phyloP scores from a whole-genome alignment of 1,284 basidiomycete genomes.

The Boletus smithii region DNA sequence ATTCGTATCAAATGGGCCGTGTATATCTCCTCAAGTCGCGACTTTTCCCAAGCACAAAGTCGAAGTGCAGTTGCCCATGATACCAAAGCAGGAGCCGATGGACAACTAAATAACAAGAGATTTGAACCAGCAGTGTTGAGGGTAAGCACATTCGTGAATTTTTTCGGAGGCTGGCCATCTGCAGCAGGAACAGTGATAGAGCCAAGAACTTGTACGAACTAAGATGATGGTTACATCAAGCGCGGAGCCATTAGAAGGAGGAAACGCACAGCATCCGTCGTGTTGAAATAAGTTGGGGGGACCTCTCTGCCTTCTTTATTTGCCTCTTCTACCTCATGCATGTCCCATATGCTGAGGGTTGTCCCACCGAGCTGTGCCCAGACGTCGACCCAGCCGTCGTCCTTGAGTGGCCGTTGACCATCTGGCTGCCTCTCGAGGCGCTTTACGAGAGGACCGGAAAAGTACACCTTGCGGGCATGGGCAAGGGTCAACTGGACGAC shows the following conservation, averaged over 20 bases:
- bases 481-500: constrained; percentile 65
- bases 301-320: constrained; percentile 78
- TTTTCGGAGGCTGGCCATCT: constrained; percentile 45
- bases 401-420: constrained; percentile 65
- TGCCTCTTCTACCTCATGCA: constrained; percentile 79
- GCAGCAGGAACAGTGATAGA: constrained; percentile 63
- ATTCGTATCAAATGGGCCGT: constrained; percentile 90
- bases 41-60: constrained; percentile 92
- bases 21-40: constrained; percentile 94
- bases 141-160: constrained; percentile 79
- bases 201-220: constrained; percentile 74
- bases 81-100: constrained; percentile 63
- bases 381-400: constrained; percentile 88
- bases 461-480: constrained; percentile 77
- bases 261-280: constrained; percentile 76
- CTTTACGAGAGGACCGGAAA: constrained; percentile 74
- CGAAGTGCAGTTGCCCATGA: constrained; percentile 93
- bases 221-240: constrained; percentile 10
- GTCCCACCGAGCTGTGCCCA: constrained; percentile 95
- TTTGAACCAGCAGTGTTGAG: constrained; percentile 95
- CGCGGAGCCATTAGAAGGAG: neutral
- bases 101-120: constrained; percentile 85
- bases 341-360: constrained; percentile 89
- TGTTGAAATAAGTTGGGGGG: constrained; percentile 82
- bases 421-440: constrained; percentile 73